Conservation (phyloP, 1,284 basidiomycete genomes). For the Ceratorhiza oryzae-sativae region DNA sequence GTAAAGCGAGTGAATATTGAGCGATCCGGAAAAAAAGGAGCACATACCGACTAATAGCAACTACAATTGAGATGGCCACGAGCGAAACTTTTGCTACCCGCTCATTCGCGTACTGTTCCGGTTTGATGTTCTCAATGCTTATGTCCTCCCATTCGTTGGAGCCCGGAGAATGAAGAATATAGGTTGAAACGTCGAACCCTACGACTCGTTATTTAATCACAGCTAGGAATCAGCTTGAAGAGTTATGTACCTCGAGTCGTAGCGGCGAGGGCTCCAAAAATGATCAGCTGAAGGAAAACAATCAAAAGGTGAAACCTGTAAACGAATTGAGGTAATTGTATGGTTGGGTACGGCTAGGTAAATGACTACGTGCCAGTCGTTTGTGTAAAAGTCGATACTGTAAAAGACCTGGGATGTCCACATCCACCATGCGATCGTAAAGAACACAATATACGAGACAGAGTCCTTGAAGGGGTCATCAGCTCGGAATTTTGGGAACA, state of each 20-base stretch:
- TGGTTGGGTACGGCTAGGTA: not conserved
- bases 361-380: slow-evolving; percentile 17
- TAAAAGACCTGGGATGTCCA: slow-evolving; percentile 32
- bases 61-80: slow-evolving; percentile 14
- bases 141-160: slow-evolving; percentile 6
- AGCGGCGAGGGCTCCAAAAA: slow-evolving; percentile 32
- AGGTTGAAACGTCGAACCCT: slow-evolving; percentile 35
- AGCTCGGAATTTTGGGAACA: not conserved
- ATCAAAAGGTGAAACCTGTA: slow-evolving; percentile 26
- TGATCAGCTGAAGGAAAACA: slow-evolving; percentile 22
- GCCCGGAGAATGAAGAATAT: slow-evolving; percentile 28
- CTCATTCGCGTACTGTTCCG: slow-evolving; percentile 12
- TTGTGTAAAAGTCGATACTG: slow-evolving; percentile 36
- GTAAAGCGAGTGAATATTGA: not conserved
- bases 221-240: no score
- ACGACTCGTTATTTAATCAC: no score
- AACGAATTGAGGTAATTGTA: not conserved
- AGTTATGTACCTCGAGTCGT: slow-evolving; percentile 26
- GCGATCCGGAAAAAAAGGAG: not conserved
- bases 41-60: slow-evolving; percentile 36
- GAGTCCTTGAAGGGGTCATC: slow-evolving; percentile 15
- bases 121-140: slow-evolving; percentile 1
- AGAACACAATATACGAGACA: slow-evolving; percentile 34
- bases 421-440: slow-evolving; percentile 30
- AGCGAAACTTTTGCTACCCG: slow-evolving; percentile 31